These are phyloP conservation scores for Rhizopus stolonifer DNA, from an alignment of 371 early-diverging fungal species.

Conservation along the genomic window DNA sequence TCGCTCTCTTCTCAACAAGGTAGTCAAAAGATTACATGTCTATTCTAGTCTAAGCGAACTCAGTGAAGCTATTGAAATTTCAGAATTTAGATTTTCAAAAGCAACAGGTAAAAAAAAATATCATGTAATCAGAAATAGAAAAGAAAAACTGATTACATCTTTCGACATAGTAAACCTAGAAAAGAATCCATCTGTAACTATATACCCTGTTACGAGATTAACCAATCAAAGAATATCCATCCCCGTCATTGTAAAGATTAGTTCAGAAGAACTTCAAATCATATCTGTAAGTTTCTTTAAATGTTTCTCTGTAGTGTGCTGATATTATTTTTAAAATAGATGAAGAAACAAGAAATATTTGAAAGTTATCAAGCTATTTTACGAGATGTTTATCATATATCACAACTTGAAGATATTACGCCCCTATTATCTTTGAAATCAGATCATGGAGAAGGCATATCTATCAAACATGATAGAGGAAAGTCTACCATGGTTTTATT, in stretches of 20 bases:
- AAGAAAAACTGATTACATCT: not conserved
- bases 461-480: constrained; percentile 74
- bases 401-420: constrained; percentile 77
- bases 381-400: constrained; percentile 85
- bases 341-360: constrained; percentile 64
- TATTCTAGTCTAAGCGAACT: constrained; percentile 63
- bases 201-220: constrained; percentile 64
- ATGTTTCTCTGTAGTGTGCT: not conserved
- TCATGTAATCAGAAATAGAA: not conserved
- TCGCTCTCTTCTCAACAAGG: constrained; percentile 55
- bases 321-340: constrained; percentile 4
- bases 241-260: constrained; percentile 81
- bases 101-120: constrained; percentile 49
- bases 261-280: constrained; percentile 81
- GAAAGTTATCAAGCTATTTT: constrained; percentile 67
- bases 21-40: constrained; percentile 67
- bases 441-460: constrained; percentile 70
- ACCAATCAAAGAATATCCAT: constrained; percentile 58
- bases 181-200: constrained; percentile 60
- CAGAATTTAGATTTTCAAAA: constrained; percentile 77
- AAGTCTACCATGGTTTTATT: constrained; percentile 68
- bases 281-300: constrained; percentile 47
- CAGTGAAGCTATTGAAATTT: constrained; percentile 64
- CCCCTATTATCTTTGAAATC: constrained; percentile 47
- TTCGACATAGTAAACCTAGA: constrained; percentile 57